Conservation (phyloP, 2,329 filamentous ascomycete species). For the Ophiostoma angusticollis region DNA sequence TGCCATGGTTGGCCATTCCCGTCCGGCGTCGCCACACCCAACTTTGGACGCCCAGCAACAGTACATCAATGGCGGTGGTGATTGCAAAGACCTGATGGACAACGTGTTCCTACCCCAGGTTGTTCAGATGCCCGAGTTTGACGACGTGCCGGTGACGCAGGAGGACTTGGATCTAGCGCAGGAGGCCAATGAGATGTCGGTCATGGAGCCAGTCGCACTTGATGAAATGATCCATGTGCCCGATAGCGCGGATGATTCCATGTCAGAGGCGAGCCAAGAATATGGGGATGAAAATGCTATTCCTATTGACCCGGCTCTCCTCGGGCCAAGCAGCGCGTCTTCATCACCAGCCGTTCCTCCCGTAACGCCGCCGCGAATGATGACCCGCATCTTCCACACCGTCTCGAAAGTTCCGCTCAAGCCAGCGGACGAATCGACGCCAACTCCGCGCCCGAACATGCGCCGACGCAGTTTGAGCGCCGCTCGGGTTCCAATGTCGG, state of each 20-base stretch:
- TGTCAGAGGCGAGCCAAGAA: conserved; percentile 51
- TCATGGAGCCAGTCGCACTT: conserved; percentile 32
- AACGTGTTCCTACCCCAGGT: conserved; percentile 13
- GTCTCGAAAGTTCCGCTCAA: conserved; percentile 68
- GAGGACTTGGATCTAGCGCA: conserved; percentile 45
- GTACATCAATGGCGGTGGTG: background rate
- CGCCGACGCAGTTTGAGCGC: conserved; percentile 40
- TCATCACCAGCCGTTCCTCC: conserved; percentile 27
- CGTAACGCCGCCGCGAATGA: conserved; percentile 42
- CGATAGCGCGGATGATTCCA: conserved; percentile 30
- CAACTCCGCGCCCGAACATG: conserved; percentile 25
- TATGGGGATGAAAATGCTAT: conserved; percentile 55
- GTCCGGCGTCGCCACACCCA: conserved; percentile 5
- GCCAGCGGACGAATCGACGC: conserved; percentile 46
- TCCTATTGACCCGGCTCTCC: conserved; percentile 39
- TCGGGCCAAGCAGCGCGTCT: conserved; percentile 14
- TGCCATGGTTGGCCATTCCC: conserved; percentile 36
- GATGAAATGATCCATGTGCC: conserved; percentile 21
- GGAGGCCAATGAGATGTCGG: conserved; percentile 48
- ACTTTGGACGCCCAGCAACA: conserved; percentile 13
- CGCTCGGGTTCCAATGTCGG: conserved; percentile 29
- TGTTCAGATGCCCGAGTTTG: conserved; percentile 26
- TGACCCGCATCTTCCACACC: conserved; percentile 52
- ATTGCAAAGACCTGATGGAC: conserved; percentile 1
- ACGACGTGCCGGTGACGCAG: conserved; percentile 34